Evolutionary conservation across 2,329 filamentous ascomycete species (phyloP).

Genomic region (Herpotrichia juniperi): DNA sequence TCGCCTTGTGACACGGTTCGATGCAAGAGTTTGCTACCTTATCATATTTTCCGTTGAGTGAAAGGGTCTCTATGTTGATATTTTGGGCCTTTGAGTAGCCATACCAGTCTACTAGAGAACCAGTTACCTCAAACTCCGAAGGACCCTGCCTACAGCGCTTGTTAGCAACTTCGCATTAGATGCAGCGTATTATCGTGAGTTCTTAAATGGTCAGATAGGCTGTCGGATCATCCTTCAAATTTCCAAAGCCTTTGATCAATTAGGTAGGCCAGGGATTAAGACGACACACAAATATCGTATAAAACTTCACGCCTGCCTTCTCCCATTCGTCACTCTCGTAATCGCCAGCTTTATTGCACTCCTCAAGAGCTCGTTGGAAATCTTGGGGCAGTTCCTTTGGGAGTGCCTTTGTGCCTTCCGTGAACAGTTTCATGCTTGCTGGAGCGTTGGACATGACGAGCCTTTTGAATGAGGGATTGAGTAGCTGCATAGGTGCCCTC

Average conservation of each 20-base stretch:
- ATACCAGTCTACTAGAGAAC: constrained; percentile 48
- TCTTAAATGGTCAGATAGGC: constrained; percentile 44
- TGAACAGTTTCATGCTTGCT: constrained; percentile 24
- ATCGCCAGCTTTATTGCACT: constrained; percentile 13
- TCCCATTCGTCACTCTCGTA: constrained; percentile 19
- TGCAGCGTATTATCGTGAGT: not conserved
- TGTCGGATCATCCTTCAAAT: constrained; percentile 39
- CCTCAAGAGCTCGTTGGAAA: constrained; percentile 22
- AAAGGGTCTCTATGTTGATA: constrained; percentile 47
- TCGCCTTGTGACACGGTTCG: constrained; percentile 44
- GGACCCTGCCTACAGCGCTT: constrained; percentile 38
- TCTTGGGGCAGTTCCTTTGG: constrained; percentile 23
- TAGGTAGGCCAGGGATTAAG: constrained; percentile 21
- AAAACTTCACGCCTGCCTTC: constrained; percentile 13
- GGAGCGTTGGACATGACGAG: constrained; percentile 40
- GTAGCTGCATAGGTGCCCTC: constrained; percentile 48
- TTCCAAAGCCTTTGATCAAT: constrained; percentile 24
- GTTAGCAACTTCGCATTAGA: not conserved
- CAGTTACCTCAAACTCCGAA: constrained; percentile 46
- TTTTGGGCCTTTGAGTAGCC: constrained; percentile 42
- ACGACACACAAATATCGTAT: constrained; percentile 13
- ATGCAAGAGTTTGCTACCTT: constrained; percentile 43
- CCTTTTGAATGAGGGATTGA: constrained; percentile 35
- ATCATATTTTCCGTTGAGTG: constrained; percentile 53
- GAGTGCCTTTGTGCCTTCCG: constrained; percentile 24